Conservation (phyloP, 2,329 filamentous ascomycete species). For the Sclerotinia nivalis region DNA sequence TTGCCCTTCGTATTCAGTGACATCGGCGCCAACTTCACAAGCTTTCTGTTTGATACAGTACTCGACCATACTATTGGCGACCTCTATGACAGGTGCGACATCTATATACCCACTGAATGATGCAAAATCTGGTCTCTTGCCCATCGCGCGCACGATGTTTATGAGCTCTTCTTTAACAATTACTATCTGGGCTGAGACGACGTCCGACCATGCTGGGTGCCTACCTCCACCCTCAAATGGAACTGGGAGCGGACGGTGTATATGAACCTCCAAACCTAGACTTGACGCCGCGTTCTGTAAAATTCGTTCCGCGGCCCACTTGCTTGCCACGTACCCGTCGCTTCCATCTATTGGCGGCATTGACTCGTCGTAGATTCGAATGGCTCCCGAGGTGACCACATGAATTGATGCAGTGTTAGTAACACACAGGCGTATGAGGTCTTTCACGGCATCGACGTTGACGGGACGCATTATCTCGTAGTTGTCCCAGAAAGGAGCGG, state of each 20-base stretch:
- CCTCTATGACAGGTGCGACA: too few relatives aligned
- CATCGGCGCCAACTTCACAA: too few relatives aligned
- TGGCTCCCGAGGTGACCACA: constrained; percentile 42
- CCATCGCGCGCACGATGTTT: too few relatives aligned
- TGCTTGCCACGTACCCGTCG: constrained; percentile 42
- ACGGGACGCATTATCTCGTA: constrained; percentile 41
- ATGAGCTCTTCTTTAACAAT: too few relatives aligned
- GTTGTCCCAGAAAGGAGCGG: constrained; percentile 42
- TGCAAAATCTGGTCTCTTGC: too few relatives aligned
- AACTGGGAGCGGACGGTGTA: constrained; percentile 39
- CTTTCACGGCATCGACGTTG: constrained; percentile 43
- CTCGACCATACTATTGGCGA: too few relatives aligned
- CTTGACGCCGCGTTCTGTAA: constrained; percentile 36
- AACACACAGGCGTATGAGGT: constrained; percentile 30
- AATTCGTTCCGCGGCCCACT: constrained; percentile 43
- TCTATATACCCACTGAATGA: too few relatives aligned
- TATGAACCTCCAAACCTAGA: constrained; percentile 32
- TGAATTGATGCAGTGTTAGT: constrained; percentile 40
- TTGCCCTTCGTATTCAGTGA: too few relatives aligned
- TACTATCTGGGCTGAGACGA: too few relatives aligned
- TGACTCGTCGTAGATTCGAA: constrained; percentile 17
- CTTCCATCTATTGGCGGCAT: constrained; percentile 28
- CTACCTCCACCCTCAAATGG: too few relatives aligned
- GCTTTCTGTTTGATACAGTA: too few relatives aligned
- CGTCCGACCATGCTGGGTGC: too few relatives aligned